phyloP scores from a whole-genome alignment of 2,329 filamentous ascomycete species.

The Sporothrix pseudoabietina region DNA sequence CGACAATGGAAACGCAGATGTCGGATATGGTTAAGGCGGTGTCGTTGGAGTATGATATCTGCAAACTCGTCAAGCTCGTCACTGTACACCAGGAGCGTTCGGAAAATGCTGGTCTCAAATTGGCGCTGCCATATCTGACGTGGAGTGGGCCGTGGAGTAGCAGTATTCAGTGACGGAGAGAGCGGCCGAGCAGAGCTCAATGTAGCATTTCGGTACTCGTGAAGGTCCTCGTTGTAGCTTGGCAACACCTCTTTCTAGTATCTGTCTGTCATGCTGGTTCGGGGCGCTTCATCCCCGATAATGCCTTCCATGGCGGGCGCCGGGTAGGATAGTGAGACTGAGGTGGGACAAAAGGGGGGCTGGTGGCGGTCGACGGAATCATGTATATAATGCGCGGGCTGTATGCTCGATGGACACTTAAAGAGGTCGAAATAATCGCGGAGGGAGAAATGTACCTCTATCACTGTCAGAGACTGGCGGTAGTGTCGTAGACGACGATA shows the following conservation, averaged over 20 bases:
- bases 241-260: background rate
- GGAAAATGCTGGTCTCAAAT: background rate
- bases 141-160: background rate
- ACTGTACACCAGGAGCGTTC: background rate
- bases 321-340: too few relatives aligned
- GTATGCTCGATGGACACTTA: background rate
- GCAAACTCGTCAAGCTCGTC: background rate
- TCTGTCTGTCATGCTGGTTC: background rate
- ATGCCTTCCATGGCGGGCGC: background rate
- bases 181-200: background rate
- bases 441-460: background rate
- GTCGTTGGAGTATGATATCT: background rate
- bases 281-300: background rate
- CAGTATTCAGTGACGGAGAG: background rate
- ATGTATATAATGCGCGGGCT: too few relatives aligned
- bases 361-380: background rate
- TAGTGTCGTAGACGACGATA: background rate
- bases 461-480: background rate
- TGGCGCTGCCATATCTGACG: background rate
- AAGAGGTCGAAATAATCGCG: background rate
- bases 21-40: background rate
- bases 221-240: background rate
- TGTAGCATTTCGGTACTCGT: background rate
- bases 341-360: background rate
- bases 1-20: background rate